Base-by-base conservation (phyloP, 106 monocot species). In the Phalaenopsis aphrodite region DNA sequence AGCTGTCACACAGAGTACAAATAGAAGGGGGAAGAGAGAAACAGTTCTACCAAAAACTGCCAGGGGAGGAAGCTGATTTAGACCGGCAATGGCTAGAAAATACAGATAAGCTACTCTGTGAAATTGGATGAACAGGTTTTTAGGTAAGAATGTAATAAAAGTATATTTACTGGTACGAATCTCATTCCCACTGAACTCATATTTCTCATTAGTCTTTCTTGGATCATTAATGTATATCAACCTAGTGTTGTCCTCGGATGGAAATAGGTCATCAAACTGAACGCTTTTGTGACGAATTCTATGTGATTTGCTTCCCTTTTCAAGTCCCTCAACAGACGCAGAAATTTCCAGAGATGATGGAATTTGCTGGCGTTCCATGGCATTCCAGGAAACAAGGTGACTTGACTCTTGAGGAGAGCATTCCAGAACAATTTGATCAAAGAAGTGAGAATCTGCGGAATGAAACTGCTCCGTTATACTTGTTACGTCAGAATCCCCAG, bases 11-110 rank as follows among this genome's bases (percentile, higher is more conserved):
- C 90, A 87, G 37, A 98, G 89, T 38, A 98, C 98, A 88, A 98
- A 94, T 8, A 99, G 89, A 15, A 99, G 94, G 30, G 98, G 98
- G 47, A 99, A 99, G 24, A 99, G 89, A 81, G 98, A 99, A 41
- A 90, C 94, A 10, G 98, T 99, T 79, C 98, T 89, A 74, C 98
- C 98, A 89, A 99, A 99, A 24, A 99, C 94, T 42, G 98, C 98
- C 16, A 99, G 79, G 67, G 98, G 98, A 78, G 98, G 98, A 78
- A 99, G 94, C 85, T 99, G 98, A 77, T 99, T 99, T 86, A 99
- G 73, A 68, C 90, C 98, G 77, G 98, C 98, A 84, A 99, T 99
- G 16, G 88, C 98, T 72, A 99, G 81, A 84, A 99, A 99, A 79
- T 99, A 99, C 49, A 99, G 45, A 75, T 99, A 99, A 43, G 98